Conservation (phyloP, 352 stramenopile species). For the Globisporangium spiculum region DNA sequence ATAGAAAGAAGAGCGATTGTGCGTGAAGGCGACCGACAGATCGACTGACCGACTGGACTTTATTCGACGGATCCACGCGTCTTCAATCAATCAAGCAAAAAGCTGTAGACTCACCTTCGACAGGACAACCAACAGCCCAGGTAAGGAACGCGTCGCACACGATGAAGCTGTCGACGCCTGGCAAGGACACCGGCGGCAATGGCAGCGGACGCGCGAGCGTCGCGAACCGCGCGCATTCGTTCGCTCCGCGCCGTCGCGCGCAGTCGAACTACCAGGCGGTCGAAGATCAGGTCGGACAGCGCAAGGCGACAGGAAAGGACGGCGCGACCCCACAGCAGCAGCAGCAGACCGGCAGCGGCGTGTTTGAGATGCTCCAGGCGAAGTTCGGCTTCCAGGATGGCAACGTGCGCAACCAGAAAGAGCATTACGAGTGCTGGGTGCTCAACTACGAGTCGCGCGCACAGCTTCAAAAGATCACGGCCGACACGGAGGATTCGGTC, state of each 20-base stretch:
- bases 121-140: too few species aligned
- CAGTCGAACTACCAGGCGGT: conserved; percentile 82
- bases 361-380: conserved; percentile 79
- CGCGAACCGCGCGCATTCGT: conserved; percentile 16
- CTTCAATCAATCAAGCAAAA: neutral
- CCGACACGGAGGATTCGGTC: conserved; percentile 60
- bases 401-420: conserved; percentile 81
- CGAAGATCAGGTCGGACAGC: conserved; percentile 27
- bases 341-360: conserved; percentile 24
- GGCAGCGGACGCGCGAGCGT: conserved; percentile 15
- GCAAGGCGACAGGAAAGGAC: conserved; percentile 25
- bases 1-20: neutral
- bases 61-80: neutral
- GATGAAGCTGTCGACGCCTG: conserved; percentile 19
- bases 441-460: conserved; percentile 82
- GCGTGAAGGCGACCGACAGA: neutral
- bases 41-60: conserved; percentile 1
- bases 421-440: conserved; percentile 84
- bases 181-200: conserved; percentile 1
- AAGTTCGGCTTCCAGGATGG: conserved; percentile 88
- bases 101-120: too few species aligned
- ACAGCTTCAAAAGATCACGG: conserved; percentile 15
- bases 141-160: neutral
- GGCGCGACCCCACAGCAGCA: conserved; percentile 27
- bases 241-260: conserved; percentile 43